A percentile compares a stretch with the other conserved stretches of the same genome.
Evolutionary conservation across 2,329 filamentous ascomycete species (phyloP).

Genomic region (Ascochyta fabae): DNA sequence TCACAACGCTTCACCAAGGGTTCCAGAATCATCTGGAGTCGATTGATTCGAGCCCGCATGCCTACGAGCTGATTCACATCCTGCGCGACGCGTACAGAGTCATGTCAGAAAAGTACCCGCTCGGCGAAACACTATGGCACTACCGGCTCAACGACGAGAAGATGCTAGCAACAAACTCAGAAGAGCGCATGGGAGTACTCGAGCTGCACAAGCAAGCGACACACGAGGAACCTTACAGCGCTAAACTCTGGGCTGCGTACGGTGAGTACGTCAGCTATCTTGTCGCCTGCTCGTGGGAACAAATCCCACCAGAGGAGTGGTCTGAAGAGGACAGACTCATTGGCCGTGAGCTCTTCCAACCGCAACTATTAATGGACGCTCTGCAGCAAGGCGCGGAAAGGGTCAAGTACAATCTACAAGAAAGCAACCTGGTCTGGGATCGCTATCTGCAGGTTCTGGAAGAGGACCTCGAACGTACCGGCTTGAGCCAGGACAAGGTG

Average conservation of each 20-base stretch:
- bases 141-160: constrained; percentile 78
- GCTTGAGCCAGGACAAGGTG: constrained; percentile 60
- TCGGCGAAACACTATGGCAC: constrained; percentile 79
- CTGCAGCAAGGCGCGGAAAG: constrained; percentile 75
- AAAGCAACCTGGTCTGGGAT: constrained; percentile 81
- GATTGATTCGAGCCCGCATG: constrained; percentile 45
- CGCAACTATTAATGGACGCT: constrained; percentile 69
- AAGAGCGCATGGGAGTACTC: constrained; percentile 71
- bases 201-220: constrained; percentile 76
- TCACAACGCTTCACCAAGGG: constrained; percentile 57
- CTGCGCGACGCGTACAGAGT: constrained; percentile 60
- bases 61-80: constrained; percentile 54
- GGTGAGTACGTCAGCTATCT: constrained; percentile 79
- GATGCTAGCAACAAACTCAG: constrained; percentile 65
- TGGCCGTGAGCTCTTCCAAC: constrained; percentile 74
- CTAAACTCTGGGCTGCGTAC: constrained; percentile 77
- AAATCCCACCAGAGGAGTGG: constrained; percentile 55
- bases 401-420: constrained; percentile 75
- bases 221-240: constrained; percentile 73
- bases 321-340: constrained; percentile 71
- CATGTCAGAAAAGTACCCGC: constrained; percentile 69
- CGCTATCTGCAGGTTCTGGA: constrained; percentile 76
- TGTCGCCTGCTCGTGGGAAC: constrained; percentile 67
- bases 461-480: constrained; percentile 67
- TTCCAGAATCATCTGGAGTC: constrained; percentile 50